phyloP scores from a whole-genome alignment of 2,329 filamentous ascomycete genomes.

The Akanthomyces dipterigenus region DNA sequence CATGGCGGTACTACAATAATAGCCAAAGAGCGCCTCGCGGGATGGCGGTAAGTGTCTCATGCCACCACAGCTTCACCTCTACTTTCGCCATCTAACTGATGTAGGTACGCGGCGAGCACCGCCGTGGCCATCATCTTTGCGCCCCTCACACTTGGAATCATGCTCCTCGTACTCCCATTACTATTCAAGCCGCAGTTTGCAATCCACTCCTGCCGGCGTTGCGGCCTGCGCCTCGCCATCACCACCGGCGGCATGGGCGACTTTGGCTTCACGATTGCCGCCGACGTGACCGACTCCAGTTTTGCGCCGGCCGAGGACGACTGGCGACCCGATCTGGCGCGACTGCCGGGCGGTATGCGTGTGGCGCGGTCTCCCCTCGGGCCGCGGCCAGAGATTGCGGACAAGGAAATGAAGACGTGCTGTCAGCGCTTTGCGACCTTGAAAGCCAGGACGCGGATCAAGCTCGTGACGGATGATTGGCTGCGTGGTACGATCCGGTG shows the following conservation, averaged over 20 bases:
- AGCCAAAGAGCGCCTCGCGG: constrained; percentile 11
- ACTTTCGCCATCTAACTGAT: neutral
- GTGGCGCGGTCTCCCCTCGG: constrained; percentile 10
- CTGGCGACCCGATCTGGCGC: constrained; percentile 13
- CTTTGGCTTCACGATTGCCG: constrained; percentile 10
- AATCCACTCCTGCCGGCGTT: constrained; percentile 13
- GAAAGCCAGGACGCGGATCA: neutral
- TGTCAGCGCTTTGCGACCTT: neutral
- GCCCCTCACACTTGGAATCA: constrained; percentile 11
- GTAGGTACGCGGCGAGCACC: constrained; percentile 12
- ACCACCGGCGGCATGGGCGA: constrained; percentile 10
- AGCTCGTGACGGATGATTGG: neutral
- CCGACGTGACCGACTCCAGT: constrained; percentile 2
- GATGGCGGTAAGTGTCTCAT: constrained; percentile 7
- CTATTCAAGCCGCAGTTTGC: constrained; percentile 12
- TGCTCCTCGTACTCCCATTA: constrained; percentile 6
- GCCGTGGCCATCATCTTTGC: constrained; percentile 12
- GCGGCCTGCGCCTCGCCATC: constrained; percentile 13
- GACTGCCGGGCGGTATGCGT: constrained; percentile 11
- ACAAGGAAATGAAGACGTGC: constrained; percentile 11
- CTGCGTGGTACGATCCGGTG: neutral
- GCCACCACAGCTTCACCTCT: neutral
- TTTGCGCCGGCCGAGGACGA: constrained; percentile 10
- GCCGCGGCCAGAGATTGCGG: constrained; percentile 8
- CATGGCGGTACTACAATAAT: constrained; percentile 12